These are phyloP conservation scores for Microascus cirrosus DNA, from an alignment of 2,329 filamentous ascomycete genomes.

Conservation along the genomic window DNA sequence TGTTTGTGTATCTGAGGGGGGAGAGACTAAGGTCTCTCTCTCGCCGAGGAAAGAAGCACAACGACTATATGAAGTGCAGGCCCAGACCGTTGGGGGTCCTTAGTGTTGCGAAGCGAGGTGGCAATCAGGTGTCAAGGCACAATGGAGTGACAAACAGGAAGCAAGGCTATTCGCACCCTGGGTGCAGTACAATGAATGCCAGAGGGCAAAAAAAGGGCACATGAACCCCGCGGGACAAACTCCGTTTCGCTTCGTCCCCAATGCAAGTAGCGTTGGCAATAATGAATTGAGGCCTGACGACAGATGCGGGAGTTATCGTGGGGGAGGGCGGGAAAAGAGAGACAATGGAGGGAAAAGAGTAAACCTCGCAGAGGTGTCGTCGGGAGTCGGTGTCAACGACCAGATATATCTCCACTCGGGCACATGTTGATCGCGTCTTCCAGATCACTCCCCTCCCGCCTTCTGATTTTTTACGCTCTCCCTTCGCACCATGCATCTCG, in stretches of 20 bases:
- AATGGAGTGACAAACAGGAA: not conserved
- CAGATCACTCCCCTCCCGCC: not conserved
- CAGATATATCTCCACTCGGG: conserved; percentile 3
- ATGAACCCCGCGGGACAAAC: not conserved
- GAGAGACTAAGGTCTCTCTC: not conserved
- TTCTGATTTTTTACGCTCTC: too few relatives aligned
- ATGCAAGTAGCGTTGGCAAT: not conserved
- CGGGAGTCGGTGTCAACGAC: not conserved
- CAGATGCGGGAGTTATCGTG: not conserved
- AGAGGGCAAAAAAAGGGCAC: not conserved
- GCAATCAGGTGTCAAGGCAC: conserved; percentile 2
- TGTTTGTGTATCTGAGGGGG: not conserved
- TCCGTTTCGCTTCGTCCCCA: not conserved
- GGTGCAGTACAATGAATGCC: not conserved
- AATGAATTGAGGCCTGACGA: conserved; percentile 4
- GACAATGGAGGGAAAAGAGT: not conserved
- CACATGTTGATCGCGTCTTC: not conserved
- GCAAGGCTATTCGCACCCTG: conserved; percentile 2
- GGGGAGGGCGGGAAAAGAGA: not conserved
- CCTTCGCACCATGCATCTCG: too few relatives aligned
- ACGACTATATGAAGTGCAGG: not conserved
- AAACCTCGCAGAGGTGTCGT: conserved; percentile 1
- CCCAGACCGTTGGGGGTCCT: not conserved
- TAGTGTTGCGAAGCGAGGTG: not conserved
- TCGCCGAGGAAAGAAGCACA: not conserved